Conservation (phyloP, 2,329 filamentous ascomycete genomes). For the Colletotrichum eleusines region DNA sequence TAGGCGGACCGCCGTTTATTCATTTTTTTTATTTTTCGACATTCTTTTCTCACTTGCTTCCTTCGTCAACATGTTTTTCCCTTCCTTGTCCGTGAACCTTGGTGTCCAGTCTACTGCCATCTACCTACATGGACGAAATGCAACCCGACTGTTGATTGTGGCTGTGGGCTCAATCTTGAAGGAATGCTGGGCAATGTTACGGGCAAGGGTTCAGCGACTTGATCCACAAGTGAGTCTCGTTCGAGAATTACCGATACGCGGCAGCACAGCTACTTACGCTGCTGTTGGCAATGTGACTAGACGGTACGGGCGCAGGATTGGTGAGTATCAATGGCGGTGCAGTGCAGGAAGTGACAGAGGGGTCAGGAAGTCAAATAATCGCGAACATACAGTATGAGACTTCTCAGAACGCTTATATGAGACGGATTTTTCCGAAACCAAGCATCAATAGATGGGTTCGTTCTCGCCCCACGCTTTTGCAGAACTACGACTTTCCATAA, state of each 20-base stretch:
- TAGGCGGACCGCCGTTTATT: neutral
- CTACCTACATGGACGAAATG: neutral
- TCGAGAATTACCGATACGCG: neutral
- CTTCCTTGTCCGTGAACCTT: no score
- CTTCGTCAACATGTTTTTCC: no score
- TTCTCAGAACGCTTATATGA: neutral
- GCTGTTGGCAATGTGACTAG: neutral
- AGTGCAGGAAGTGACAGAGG: neutral
- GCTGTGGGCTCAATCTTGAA: neutral
- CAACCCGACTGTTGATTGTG: neutral
- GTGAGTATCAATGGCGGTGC: neutral
- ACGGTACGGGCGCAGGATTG: neutral
- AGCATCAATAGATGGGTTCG: neutral
- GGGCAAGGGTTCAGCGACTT: neutral
- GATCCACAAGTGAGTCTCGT: neutral
- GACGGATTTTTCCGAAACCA: neutral
- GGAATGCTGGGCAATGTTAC: neutral
- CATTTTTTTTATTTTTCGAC: neutral
- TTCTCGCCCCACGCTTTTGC: neutral
- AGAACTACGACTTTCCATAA: no score
- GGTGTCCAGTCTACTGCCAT: neutral
- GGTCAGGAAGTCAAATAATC: neutral
- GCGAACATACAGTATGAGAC: neutral
- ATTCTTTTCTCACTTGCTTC: no score
- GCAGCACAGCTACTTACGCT: neutral